Conservation (phyloP, 768 basidiomycete species). For the Calocybe cyanea region DNA sequence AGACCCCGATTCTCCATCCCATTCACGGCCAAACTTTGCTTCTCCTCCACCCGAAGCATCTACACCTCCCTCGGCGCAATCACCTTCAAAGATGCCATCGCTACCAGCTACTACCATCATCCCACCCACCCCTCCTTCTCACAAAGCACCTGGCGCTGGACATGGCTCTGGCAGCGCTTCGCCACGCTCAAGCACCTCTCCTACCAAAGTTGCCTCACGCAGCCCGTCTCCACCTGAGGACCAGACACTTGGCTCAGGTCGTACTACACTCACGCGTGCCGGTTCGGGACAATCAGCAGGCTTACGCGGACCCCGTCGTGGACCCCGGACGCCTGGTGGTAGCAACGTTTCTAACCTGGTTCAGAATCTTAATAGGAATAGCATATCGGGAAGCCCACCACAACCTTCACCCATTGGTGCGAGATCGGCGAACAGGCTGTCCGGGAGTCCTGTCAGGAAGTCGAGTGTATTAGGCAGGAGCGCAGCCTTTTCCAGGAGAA, state of each 20-base stretch:
- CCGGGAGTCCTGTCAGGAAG: slow-evolving; percentile 41
- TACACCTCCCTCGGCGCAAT: slow-evolving; percentile 16
- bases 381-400: slow-evolving; percentile 31
- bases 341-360: slow-evolving; percentile 52
- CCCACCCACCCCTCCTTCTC: slow-evolving; percentile 46
- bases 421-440: slow-evolving; percentile 39
- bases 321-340: slow-evolving; percentile 36
- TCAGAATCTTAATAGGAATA: slow-evolving; percentile 52
- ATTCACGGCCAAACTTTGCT: slow-evolving; percentile 32
- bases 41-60: slow-evolving; percentile 31
- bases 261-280: slow-evolving; percentile 42
- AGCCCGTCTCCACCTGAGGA: slow-evolving; percentile 44
- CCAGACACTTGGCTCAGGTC: slow-evolving; percentile 29
- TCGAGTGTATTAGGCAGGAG: slow-evolving; percentile 48
- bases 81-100: slow-evolving; percentile 26
- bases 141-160: slow-evolving; percentile 32
- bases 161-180: slow-evolving; percentile 21
- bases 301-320: slow-evolving; percentile 50
- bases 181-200: slow-evolving; percentile 26
- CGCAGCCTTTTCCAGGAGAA: slow-evolving; percentile 61
- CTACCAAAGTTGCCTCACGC: slow-evolving; percentile 34
- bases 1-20: slow-evolving; percentile 40
- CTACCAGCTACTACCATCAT: slow-evolving; percentile 41
- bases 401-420: slow-evolving; percentile 9
- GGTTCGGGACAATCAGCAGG: slow-evolving; percentile 37